phyloP scores from a whole-genome alignment of 805 yeast genomes.

The Metschnikowia kunwiensis region DNA sequence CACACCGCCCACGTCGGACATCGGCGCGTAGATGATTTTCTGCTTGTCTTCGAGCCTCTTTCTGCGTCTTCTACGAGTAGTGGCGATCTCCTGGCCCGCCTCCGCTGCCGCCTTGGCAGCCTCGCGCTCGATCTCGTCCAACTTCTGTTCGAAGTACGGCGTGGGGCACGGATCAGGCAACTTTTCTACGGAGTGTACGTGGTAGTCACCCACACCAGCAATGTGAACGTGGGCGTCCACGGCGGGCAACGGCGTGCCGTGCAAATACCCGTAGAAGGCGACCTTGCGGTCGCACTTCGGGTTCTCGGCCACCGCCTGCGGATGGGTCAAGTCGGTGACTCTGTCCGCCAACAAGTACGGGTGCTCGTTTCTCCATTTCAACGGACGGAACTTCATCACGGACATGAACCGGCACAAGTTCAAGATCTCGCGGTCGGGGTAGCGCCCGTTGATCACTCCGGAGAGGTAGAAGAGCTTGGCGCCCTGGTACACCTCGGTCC shows the following conservation, averaged over 20 bases:
- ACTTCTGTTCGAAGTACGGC: slow-evolving; percentile 81
- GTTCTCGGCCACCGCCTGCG: slow-evolving; percentile 71
- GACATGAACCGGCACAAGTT: slow-evolving; percentile 89
- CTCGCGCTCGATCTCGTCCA: slow-evolving; percentile 79
- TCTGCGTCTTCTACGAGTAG: slow-evolving; percentile 58
- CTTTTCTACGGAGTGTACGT: slow-evolving; percentile 73
- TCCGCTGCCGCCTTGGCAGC: slow-evolving; percentile 62
- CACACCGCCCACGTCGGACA: slow-evolving; percentile 99
- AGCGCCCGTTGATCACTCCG: slow-evolving; percentile 95
- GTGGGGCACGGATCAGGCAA: slow-evolving; percentile 99
- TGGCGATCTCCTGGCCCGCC: slow-evolving; percentile 52
- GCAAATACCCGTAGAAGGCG: slow-evolving; percentile 90
- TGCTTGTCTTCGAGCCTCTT: slow-evolving; percentile 92
- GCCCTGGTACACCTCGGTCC: slow-evolving; percentile 99
- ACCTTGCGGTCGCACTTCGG: slow-evolving; percentile 84
- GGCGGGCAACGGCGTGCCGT: slow-evolving; percentile 82
- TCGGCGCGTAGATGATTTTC: slow-evolving; percentile 94
- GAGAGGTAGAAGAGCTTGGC: slow-evolving; percentile 92
- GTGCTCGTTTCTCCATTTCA: slow-evolving; percentile 98
- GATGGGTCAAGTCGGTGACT: slow-evolving; percentile 91
- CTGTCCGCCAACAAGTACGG: slow-evolving; percentile 91
- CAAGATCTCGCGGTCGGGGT: slow-evolving; percentile 93
- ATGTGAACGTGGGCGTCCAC: slow-evolving; percentile 77
- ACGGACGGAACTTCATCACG: slow-evolving; percentile 98
- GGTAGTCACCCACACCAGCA: slow-evolving; percentile 92